Conservation (phyloP, 139 green algal species). For the Tetratostichococcus sp. region DNA sequence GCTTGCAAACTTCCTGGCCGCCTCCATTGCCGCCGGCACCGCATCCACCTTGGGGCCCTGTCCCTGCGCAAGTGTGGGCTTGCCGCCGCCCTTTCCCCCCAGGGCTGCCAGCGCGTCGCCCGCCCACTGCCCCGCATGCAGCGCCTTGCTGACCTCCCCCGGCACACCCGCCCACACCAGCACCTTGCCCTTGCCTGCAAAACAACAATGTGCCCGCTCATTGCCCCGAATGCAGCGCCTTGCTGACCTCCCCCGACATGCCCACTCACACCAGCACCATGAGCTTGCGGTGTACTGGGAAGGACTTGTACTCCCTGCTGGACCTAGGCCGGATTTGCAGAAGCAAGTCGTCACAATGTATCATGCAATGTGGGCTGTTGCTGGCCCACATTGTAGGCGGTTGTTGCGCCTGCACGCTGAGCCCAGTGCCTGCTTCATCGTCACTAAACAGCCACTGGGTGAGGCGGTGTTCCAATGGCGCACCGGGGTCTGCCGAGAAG, state of each 20-base stretch:
- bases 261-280: conserved; percentile 61
- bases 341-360: no score
- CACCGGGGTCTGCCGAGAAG: conserved; percentile 47
- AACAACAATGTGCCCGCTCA: conserved; percentile 54
- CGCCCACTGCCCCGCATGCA: conserved; percentile 80
- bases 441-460: no score
- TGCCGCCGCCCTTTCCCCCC: conserved; percentile 92
- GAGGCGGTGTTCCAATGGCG: background rate
- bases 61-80: conserved; percentile 74
- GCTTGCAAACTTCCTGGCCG: conserved; percentile 8
- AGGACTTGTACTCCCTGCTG: no score
- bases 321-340: no score
- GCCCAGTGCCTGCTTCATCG: no score
- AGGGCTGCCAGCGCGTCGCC: conserved; percentile 41
- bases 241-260: conserved; percentile 59
- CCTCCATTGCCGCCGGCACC: conserved; percentile 19
- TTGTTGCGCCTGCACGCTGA: no score
- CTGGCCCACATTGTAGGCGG: no score
- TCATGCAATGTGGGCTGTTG: no score
- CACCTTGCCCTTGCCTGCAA: conserved; percentile 40
- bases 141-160: conserved; percentile 39
- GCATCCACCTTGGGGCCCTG: conserved; percentile 52
- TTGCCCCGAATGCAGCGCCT: conserved; percentile 68
- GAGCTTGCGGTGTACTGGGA: conserved; percentile 25
- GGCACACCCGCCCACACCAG: conserved; percentile 73